A percentile compares a stretch with the other conserved stretches of the same genome.
Conservation (phyloP, 176 grass and related monocot genomes). For the Rhynchospora pubera region DNA sequence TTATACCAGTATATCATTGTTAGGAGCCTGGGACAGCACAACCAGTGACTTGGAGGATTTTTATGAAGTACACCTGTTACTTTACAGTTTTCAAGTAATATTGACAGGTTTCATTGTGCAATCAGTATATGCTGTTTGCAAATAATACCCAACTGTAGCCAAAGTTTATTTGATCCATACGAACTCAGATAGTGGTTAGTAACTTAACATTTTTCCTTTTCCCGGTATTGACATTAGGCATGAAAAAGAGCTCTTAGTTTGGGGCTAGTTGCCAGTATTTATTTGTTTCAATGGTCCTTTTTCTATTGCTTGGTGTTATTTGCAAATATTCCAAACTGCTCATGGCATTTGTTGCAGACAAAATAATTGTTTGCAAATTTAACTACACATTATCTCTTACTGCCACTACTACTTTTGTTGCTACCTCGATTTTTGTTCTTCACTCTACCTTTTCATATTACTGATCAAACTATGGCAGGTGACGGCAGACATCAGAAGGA, state of each 20-base stretch:
- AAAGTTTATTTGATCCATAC: not conserved
- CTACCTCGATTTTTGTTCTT: not conserved
- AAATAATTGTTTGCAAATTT: not conserved
- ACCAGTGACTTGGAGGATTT: not conserved
- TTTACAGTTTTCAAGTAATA: conserved; percentile 21
- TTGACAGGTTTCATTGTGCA: not conserved
- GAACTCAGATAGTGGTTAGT: not conserved
- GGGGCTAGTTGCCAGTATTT: not conserved
- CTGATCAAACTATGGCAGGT: conserved; percentile 98
- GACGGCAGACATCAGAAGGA: conserved; percentile 64
- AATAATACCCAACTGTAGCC: too few species aligned
- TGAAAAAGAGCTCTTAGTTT: not conserved
- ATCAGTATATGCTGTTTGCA: not conserved
- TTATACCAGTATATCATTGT: not conserved
- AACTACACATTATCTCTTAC: not conserved
- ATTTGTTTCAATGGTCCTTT: not conserved
- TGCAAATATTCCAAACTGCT: not conserved
- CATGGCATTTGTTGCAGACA: not conserved
- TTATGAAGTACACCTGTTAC: not conserved
- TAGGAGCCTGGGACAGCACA: too few species aligned
- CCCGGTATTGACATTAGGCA: not conserved
- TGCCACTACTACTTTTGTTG: not conserved
- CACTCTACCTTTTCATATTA: conserved; percentile 12
- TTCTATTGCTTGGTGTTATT: not conserved
- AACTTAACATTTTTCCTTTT: not conserved